These are phyloP conservation scores for Penicillium egyptiacum DNA, from an alignment of 495 filamentous ascomycete genomes.

Conservation along the genomic window DNA sequence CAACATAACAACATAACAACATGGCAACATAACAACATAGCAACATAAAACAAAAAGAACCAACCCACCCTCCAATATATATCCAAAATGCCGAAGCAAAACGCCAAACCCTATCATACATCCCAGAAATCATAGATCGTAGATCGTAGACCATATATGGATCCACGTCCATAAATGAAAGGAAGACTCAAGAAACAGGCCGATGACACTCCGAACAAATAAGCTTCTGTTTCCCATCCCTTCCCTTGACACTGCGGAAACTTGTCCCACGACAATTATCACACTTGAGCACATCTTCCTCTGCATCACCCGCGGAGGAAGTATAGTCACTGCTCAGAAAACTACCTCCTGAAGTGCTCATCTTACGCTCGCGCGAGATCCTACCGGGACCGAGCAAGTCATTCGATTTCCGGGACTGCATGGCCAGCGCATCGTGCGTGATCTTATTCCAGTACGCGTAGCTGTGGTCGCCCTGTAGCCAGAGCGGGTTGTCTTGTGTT, in stretches of 20 bases:
- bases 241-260: conserved; percentile 51
- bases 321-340: conserved; percentile 48
- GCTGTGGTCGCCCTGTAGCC: conserved; percentile 53
- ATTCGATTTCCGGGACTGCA: conserved; percentile 28
- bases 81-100: neutral
- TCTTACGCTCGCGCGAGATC: conserved; percentile 29
- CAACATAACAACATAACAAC: no score
- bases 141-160: conserved; percentile 1
- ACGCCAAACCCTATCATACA: conserved; percentile 3
- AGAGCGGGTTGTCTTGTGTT: conserved; percentile 45
- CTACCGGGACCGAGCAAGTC: conserved; percentile 32
- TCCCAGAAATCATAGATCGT: neutral
- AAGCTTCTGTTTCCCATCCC: conserved; percentile 49
- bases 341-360: conserved; percentile 39
- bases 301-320: conserved; percentile 38
- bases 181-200: conserved; percentile 19
- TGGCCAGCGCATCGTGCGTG: conserved; percentile 46
- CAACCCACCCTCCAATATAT: neutral
- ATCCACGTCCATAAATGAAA: neutral
- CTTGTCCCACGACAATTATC: conserved; percentile 49
- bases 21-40: neutral
- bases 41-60: neutral
- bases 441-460: conserved; percentile 55
- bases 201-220: conserved; percentile 53
- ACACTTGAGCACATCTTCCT: conserved; percentile 50